Evolutionary conservation across 2,329 filamentous ascomycete species (phyloP).

Genomic region (Cordyceps cicadae): DNA sequence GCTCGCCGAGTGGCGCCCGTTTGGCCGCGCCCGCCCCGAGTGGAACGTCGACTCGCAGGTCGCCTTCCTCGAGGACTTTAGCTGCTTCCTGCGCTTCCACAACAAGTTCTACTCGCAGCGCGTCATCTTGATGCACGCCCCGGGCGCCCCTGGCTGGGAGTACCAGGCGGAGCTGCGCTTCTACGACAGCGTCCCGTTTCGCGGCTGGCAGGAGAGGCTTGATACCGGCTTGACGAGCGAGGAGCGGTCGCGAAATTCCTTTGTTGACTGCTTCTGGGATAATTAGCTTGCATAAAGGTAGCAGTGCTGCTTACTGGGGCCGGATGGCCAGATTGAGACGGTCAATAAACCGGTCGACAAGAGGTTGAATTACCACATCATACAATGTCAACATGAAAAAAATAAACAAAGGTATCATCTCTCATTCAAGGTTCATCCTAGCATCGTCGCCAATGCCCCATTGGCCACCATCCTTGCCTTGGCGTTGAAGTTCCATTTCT

Average conservation of each 20-base stretch:
- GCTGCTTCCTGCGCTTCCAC: slow-evolving; percentile 1
- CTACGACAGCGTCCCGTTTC: background rate
- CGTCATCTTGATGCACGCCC: slow-evolving; percentile 2
- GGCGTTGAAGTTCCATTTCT: slow-evolving; percentile 45
- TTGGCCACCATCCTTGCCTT: slow-evolving; percentile 47
- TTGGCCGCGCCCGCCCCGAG: background rate
- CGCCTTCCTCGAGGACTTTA: slow-evolving; percentile 7
- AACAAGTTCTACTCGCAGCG: background rate
- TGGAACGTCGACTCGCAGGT: background rate
- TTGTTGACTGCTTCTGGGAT: slow-evolving; percentile 1
- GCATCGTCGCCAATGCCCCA: slow-evolving; percentile 82
- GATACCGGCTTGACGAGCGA: background rate
- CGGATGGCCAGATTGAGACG: background rate
- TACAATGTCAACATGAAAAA: slow-evolving; percentile 4
- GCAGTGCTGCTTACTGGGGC: background rate
- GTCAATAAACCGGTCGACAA: background rate
- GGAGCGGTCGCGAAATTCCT: background rate
- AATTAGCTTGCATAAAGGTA: background rate
- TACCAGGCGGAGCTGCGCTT: background rate
- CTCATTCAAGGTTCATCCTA: slow-evolving; percentile 69
- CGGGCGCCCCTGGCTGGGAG: background rate
- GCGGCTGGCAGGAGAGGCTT: background rate
- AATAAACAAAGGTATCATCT: slow-evolving; percentile 11
- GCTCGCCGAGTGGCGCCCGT: background rate
- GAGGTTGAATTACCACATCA: background rate